These are phyloP conservation scores for Picea sitchensis DNA, from an alignment of 75 land plant genomes.

Conservation along the genomic window DNA sequence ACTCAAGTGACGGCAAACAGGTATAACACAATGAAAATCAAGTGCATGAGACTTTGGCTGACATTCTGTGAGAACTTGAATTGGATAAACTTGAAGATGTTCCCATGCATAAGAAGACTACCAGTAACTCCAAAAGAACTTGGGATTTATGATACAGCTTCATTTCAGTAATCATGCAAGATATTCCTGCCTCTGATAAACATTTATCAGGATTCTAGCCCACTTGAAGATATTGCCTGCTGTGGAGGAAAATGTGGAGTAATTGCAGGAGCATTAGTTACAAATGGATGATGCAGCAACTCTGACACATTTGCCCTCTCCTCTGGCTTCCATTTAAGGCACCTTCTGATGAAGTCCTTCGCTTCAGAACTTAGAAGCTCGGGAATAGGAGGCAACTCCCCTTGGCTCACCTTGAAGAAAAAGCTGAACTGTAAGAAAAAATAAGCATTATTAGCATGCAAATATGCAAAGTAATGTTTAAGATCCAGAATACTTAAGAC, in stretches of 20 bases:
- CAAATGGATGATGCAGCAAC: slow-evolving; percentile 43
- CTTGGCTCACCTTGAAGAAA: slow-evolving; percentile 29
- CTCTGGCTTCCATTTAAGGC: slow-evolving; percentile 30
- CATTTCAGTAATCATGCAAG: too few species aligned
- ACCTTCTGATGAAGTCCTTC: slow-evolving; percentile 29
- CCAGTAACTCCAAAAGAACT: neutral
- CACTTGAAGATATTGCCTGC: neutral
- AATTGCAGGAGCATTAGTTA: slow-evolving; percentile 13
- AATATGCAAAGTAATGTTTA: neutral
- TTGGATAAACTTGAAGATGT: neutral
- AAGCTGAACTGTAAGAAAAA: slow-evolving; percentile 12
- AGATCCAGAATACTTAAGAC: neutral
- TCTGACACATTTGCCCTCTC: slow-evolving; percentile 45
- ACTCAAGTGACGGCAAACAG: neutral
- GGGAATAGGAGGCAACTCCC: slow-evolving; percentile 47
- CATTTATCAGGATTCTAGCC: neutral
- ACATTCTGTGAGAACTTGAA: neutral
- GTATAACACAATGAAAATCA: neutral
- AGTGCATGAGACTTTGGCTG: neutral
- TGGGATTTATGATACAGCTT: neutral
- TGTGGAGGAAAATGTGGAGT: neutral
- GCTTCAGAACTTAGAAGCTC: slow-evolving; percentile 31
- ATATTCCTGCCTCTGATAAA: neutral
- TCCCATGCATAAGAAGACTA: neutral
- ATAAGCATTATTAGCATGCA: neutral